A percentile compares a stretch with the other conserved stretches of the same genome.
These are phyloP conservation scores for Casuarina equisetifolia DNA, from an alignment of 306 rosid genomes.

Conservation along the genomic window DNA sequence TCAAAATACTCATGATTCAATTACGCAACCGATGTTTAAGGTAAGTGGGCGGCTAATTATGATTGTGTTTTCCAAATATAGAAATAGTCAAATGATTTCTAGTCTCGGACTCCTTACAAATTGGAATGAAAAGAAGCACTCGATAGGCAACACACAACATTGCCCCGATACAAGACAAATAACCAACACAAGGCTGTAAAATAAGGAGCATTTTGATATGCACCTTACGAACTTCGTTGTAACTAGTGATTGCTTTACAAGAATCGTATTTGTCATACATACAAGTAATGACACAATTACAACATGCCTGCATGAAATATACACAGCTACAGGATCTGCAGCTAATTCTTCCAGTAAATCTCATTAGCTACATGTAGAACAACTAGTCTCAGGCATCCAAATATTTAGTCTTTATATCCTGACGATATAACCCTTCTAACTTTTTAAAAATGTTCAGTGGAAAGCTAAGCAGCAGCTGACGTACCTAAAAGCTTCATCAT, in stretches of 20 bases:
- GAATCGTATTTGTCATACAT: neutral
- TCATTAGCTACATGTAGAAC: constrained; percentile 23
- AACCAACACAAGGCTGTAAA: neutral
- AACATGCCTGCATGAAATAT: neutral
- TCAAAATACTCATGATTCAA: no score
- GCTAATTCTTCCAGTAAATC: neutral
- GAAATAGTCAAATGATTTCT: no score
- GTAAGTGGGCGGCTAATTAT: no score
- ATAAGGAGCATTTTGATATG: neutral
- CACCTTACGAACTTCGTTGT: neutral
- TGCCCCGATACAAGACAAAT: neutral
- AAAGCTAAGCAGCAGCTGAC: constrained; percentile 39
- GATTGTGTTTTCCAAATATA: no score
- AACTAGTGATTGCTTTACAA: neutral
- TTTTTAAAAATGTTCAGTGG: constrained; percentile 15
- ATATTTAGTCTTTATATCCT: neutral
- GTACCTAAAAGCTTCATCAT: constrained; percentile 94
- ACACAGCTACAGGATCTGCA: neutral
- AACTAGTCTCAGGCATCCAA: constrained; percentile 26
- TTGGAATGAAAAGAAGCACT: no score
- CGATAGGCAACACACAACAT: no score
- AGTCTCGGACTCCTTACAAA: no score
- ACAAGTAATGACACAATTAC: neutral
- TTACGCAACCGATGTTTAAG: no score
- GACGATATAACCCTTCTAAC: neutral